Percentiles rank a stretch among this genome's conserved stretches.
These are phyloP conservation scores for Sarocladiaceae sp. DNA, from an alignment of 2,329 filamentous ascomycete species.

Conservation along the genomic window DNA sequence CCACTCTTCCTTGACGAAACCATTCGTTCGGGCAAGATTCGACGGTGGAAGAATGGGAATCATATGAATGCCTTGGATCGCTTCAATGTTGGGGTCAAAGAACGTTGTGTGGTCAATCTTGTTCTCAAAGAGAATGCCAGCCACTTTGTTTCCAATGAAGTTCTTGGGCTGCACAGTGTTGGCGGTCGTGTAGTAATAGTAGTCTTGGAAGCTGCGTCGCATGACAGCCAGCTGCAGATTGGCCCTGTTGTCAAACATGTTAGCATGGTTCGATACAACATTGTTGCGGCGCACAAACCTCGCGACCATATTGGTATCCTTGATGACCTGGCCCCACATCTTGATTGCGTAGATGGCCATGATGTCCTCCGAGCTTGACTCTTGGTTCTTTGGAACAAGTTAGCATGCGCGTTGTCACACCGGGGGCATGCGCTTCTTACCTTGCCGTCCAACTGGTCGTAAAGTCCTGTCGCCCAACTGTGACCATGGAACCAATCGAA, in stretches of 20 bases:
- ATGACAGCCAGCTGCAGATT: slow-evolving; percentile 82
- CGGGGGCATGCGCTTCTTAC: slow-evolving; percentile 23
- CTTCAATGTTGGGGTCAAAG: slow-evolving; percentile 71
- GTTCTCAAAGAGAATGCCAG: slow-evolving; percentile 81
- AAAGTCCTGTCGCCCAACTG: slow-evolving; percentile 83
- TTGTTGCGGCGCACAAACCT: slow-evolving; percentile 35
- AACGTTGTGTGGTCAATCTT: slow-evolving; percentile 92
- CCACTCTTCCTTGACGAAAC: slow-evolving; percentile 83
- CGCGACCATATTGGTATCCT: slow-evolving; percentile 76
- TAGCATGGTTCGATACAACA: background rate
- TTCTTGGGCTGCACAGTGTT: slow-evolving; percentile 67
- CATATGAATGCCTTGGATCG: slow-evolving; percentile 79
- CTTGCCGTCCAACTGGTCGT: slow-evolving; percentile 68
- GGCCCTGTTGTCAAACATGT: slow-evolving; percentile 43
- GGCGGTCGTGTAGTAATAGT: slow-evolving; percentile 73
- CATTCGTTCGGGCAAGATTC: slow-evolving; percentile 57
- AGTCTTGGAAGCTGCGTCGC: slow-evolving; percentile 66
- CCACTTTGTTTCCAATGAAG: slow-evolving; percentile 75
- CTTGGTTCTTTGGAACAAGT: slow-evolving; percentile 51
- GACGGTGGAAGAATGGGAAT: slow-evolving; percentile 68
- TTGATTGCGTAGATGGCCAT: slow-evolving; percentile 86
- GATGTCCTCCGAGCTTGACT: slow-evolving; percentile 85
- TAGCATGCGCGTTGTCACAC: background rate
- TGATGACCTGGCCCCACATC: slow-evolving; percentile 82
- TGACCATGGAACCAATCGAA: slow-evolving; percentile 97